Evolutionary conservation across 768 basidiomycete genomes (phyloP).

Genomic region (Udeniomyces megalosporus): DNA sequence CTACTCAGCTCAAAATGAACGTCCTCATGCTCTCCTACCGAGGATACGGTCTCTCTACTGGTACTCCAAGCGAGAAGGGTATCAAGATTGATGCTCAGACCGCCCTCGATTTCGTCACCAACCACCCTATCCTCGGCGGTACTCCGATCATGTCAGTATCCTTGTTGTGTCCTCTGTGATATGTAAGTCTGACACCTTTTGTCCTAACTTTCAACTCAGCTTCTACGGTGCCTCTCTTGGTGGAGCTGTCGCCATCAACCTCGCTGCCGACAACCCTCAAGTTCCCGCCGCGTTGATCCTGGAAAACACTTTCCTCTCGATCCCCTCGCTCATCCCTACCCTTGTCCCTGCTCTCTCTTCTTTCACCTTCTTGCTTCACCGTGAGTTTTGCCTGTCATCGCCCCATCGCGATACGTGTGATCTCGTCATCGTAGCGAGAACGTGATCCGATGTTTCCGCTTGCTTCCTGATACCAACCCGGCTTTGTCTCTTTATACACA

Average conservation of each 20-base stretch:
- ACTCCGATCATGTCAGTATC: constrained; percentile 46
- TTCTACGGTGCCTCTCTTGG: constrained; percentile 38
- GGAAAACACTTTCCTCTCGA: constrained; percentile 84
- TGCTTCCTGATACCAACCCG: not conserved
- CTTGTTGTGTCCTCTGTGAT: no score
- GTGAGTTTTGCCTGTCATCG: not conserved
- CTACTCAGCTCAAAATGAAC: constrained; percentile 68
- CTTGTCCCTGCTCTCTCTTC: constrained; percentile 1
- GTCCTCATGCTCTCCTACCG: constrained; percentile 88
- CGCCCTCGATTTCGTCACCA: constrained; percentile 51
- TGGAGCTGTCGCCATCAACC: constrained; percentile 79
- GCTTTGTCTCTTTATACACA: constrained; percentile 5
- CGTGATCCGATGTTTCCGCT: not conserved
- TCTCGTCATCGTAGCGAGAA: no score
- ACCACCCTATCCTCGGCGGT: constrained; percentile 46
- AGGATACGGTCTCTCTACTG: constrained; percentile 73
- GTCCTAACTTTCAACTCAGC: constrained; percentile 33
- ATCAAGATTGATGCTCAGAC: constrained; percentile 52
- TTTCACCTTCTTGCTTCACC: constrained; percentile 2
- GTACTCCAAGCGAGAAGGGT: constrained; percentile 73
- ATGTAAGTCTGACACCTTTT: no score
- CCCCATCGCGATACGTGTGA: not conserved
- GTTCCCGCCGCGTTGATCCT: constrained; percentile 52
- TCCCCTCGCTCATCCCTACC: constrained; percentile 27
- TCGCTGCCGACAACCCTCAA: constrained; percentile 58